Conservation (phyloP, 1,284 basidiomycete genomes). For the Apiotrichum sp. region DNA sequence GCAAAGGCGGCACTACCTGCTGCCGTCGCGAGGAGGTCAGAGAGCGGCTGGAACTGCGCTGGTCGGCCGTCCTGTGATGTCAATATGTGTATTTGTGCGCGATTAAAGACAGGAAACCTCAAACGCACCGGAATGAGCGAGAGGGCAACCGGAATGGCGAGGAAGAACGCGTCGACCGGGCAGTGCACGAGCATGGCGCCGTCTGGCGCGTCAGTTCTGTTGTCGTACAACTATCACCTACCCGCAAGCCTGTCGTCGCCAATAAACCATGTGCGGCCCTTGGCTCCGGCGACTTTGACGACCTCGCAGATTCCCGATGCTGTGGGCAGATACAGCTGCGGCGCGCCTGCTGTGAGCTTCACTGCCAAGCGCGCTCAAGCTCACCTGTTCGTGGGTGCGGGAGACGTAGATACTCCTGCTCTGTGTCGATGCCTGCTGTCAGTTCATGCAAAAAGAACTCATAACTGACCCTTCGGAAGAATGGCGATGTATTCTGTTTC, state of each 20-base stretch:
- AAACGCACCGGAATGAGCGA: slow-evolving; percentile 26
- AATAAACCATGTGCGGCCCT: slow-evolving; percentile 40
- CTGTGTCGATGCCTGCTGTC: slow-evolving; percentile 27
- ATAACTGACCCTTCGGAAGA: slow-evolving; percentile 20
- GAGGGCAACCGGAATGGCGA: slow-evolving; percentile 35
- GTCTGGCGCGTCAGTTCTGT: slow-evolving; percentile 16
- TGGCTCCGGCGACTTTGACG: slow-evolving; percentile 27
- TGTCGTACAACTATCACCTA: slow-evolving; percentile 7
- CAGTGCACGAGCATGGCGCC: slow-evolving; percentile 36
- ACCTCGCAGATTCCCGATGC: slow-evolving; percentile 26
- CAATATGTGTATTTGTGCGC: too few species aligned
- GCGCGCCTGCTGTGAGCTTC: slow-evolving; percentile 20
- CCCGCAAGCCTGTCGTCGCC: slow-evolving; percentile 33
- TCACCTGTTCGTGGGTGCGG: slow-evolving; percentile 43
- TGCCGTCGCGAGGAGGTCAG: slow-evolving; percentile 32
- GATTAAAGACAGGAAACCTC: too few species aligned
- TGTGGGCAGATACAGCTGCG: slow-evolving; percentile 39
- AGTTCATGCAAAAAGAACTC: background rate
- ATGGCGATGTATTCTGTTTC: slow-evolving; percentile 25
- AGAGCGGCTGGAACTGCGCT: slow-evolving; percentile 34
- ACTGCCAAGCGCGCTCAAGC: background rate
- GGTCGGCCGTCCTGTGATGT: background rate
- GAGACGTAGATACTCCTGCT: slow-evolving; percentile 35
- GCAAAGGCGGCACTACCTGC: slow-evolving; percentile 17
- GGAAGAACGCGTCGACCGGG: slow-evolving; percentile 38